Evolutionary conservation across 805 yeast species (phyloP), one percentile per base, ranked within the genome.

Genomic region (Starmerella asiatica): DNA sequence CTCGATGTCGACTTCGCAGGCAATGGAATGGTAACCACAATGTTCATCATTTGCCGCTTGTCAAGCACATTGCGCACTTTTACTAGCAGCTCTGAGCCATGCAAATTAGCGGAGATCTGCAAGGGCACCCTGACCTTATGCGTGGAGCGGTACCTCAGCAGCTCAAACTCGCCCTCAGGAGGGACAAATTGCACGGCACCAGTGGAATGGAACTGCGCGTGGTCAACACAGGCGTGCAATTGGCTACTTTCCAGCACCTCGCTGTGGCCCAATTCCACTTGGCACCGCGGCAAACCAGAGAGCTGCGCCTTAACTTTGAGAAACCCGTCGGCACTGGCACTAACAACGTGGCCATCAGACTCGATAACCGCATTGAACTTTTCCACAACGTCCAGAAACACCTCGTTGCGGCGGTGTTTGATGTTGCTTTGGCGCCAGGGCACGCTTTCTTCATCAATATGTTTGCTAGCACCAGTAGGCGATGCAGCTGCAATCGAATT

Each of bases 151-250:
- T 84, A 85, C 27, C 73, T 67, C 86, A 85, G 76, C 44, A 85
- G 68, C 57, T 83, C 88, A 55, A 83, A 81, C 37, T 75, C 73
- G 0, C 93, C 93, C 59, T 84, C 94, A 1, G 94, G 94, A 2
- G 94, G 94, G 11, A 76, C 65, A 48, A 85, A 84, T 34, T 69
- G 72, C 42, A 85, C 78, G 19, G 71, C 61, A 30, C 79, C 63
- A 20, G 77, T 75, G 17, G 65, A 55, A 45, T 80, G 84, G 57
- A 78, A 82, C 49, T 72, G 70, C 42, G 72, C 71, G 40, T 83
- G 63, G 45, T 77, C 74, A 20, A 84, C 94, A 58, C 94, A 81
- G 51, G 82, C 88, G 58, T 84, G 94, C 59, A 84, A 79, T 47
- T 79, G 82, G 50, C 81, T 76, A 56, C 84, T 93, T 49, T 79